Evolutionary conservation across 345 rosid genomes (phyloP).

Genomic region (Brassica napus): Da-Ae NC_063437.1:12361001-12361500

Average conservation of each 20-base stretch:
- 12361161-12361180: background rate
- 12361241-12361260: background rate
- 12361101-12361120: no score
- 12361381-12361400: background rate
- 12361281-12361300: background rate
- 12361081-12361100: no score
- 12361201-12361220: background rate
- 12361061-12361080: no score
- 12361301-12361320: slow-evolving; percentile 23
- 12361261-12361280: background rate
- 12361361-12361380: slow-evolving; percentile 14
- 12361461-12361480: background rate
- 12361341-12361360: background rate
- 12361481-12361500: no score
- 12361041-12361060: no score
- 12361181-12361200: background rate
- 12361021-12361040: no score
- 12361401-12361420: slow-evolving; percentile 9
- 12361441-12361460: background rate
- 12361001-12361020: no score
- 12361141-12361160: no score
- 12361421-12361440: slow-evolving; percentile 26
- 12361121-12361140: no score
- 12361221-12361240: background rate
- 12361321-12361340: slow-evolving; percentile 35